phyloP scores from a whole-genome alignment of 2,329 filamentous ascomycete species.

The Cordyceps farinosa region DNA sequence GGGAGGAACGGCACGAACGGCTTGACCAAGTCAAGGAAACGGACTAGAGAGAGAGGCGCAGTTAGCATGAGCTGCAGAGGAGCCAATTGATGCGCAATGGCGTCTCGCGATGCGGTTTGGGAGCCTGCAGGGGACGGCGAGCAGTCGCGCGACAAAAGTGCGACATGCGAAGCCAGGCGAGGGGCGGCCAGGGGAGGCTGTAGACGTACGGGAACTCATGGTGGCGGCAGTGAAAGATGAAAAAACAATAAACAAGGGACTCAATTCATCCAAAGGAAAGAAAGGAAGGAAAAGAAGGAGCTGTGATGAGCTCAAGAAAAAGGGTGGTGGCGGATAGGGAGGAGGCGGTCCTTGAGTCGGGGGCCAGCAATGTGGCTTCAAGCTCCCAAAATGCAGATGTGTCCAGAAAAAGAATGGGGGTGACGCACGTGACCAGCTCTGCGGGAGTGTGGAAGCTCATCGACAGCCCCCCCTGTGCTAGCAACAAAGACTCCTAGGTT shows the following conservation, averaged over 20 bases:
- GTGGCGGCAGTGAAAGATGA: slow-evolving; percentile 33
- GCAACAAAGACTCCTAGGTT: neutral
- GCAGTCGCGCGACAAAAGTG: slow-evolving; percentile 13
- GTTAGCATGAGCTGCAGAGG: slow-evolving; percentile 25
- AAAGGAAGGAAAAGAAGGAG: slow-evolving; percentile 35
- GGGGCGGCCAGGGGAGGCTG: neutral
- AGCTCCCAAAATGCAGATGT: slow-evolving; percentile 41
- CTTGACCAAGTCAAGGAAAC: slow-evolving; percentile 99
- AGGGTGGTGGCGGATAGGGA: slow-evolving; percentile 31
- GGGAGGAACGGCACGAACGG: slow-evolving; percentile 99
- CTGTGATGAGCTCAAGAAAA: slow-evolving; percentile 37
- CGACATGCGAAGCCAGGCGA: neutral
- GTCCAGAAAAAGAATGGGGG: slow-evolving; percentile 38
- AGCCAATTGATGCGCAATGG: slow-evolving; percentile 26
- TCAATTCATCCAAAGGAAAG: slow-evolving; percentile 39
- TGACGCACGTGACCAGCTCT: slow-evolving; percentile 27
- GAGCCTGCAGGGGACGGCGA: slow-evolving; percentile 21
- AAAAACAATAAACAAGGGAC: slow-evolving; percentile 34
- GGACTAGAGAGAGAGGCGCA: slow-evolving; percentile 57
- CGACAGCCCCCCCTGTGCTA: neutral
- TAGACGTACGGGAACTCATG: slow-evolving; percentile 54
- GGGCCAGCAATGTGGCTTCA: slow-evolving; percentile 43
- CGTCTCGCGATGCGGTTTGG: slow-evolving; percentile 21
- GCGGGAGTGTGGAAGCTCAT: neutral
- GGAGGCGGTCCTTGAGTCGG: slow-evolving; percentile 31